phyloP scores from a whole-genome alignment of 768 basidiomycete genomes.

The Agrocybe pediades region DNA sequence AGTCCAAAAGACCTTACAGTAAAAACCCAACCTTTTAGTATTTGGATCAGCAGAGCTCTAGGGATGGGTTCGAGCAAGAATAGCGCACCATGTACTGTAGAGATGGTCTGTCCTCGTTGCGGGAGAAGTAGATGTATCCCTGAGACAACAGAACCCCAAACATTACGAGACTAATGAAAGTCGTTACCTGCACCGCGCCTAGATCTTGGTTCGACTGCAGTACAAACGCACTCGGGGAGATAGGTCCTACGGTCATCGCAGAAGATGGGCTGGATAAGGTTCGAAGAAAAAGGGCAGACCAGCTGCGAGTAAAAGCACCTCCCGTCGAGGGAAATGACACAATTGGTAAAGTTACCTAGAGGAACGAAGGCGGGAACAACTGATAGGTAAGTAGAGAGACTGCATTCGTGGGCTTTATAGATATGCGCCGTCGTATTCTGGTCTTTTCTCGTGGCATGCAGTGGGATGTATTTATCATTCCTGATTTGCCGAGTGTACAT shows the following conservation, averaged over 20 bases:
- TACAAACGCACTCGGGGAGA: neutral
- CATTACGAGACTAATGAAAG: slow-evolving; percentile 10
- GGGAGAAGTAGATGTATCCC: slow-evolving; percentile 11
- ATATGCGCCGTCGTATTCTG: too few species aligned
- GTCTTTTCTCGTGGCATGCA: too few species aligned
- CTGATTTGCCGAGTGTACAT: too few species aligned
- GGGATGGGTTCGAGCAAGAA: neutral
- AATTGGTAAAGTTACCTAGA: too few species aligned
- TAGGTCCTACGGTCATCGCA: neutral
- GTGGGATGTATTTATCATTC: too few species aligned
- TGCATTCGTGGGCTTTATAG: too few species aligned
- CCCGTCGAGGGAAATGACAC: too few species aligned
- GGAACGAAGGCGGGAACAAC: too few species aligned
- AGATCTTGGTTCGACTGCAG: slow-evolving; percentile 10
- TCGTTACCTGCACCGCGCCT: slow-evolving; percentile 11
- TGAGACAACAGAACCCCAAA: slow-evolving; percentile 11
- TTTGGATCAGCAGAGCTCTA: too few species aligned
- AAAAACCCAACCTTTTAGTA: neutral
- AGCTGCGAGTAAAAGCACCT: neutral
- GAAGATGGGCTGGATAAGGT: neutral
- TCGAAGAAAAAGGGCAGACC: neutral
- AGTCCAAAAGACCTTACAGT: neutral
- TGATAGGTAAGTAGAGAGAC: too few species aligned
- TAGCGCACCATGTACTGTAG: slow-evolving; percentile 8
- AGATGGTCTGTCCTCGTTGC: neutral